Evolutionary conservation across 371 early-diverging fungal genomes (phyloP), one percentile per base, ranked within the genome.

Genomic region (Encephalitozoon romaleae): DNA sequence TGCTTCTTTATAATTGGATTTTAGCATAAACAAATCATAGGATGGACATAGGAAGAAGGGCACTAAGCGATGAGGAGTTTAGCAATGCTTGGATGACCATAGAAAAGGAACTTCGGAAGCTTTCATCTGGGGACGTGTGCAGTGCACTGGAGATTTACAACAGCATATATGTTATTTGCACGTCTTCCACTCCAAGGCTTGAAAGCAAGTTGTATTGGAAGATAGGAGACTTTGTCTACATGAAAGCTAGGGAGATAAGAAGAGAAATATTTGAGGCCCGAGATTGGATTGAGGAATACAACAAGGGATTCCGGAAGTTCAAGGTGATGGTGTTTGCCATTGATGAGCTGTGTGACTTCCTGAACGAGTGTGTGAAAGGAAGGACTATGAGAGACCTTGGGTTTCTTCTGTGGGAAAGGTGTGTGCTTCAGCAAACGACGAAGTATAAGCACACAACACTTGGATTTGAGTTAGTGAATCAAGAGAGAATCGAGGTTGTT

Each of bases 211-310:
- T 79, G 43, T 79, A 79, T 64, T 79, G 79, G 79, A 74, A 74
- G 53, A 79, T 79, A 34, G 79, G 79, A 51, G 79, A 79, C 68
- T 79, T 79, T 69, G n/a, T 79, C 1, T 74, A 74, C 34, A 68
- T 63, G 30, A 55, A 23, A 23, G 26, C 47, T 1, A 34, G 66
- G 43, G 67, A 69, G 9, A 30, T 39, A 15, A 74, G 67, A 41
- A 18, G 26, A 0, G 28, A 52, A 15, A 65, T 79, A 45, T 65
- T 66, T 45, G 42, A 66, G 28, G 25, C 26, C 15, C 41, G 51
- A 4, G 39, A 53, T 26, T 72, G 70, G 66, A 59, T 78, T n/a
- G 2, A 21, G 18, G 68, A 59, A n/a, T 78, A 78, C 49, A 70
- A 32, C 47, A n/a, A 51, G 49, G 11, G 12, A 39, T 79, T 69